phyloP scores from a whole-genome alignment of 2,329 filamentous ascomycete species.

The Aspergillus nomiae region DNA sequence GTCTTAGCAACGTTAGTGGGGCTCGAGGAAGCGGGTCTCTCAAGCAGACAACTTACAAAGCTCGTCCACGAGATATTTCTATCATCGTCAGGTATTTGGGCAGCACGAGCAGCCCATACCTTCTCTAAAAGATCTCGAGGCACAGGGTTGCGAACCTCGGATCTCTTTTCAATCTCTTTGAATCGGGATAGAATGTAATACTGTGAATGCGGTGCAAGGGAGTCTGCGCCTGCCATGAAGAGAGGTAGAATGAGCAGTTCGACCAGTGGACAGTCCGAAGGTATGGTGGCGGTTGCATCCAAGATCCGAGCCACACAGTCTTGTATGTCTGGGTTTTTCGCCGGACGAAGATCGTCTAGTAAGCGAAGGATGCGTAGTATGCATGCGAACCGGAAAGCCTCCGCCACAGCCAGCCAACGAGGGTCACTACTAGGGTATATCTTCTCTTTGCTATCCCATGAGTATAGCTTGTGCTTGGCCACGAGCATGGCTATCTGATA shows the following conservation, averaged over 20 bases:
- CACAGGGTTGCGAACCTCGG: slow-evolving; percentile 27
- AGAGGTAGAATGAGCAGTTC: slow-evolving; percentile 33
- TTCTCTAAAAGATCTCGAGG: slow-evolving; percentile 25
- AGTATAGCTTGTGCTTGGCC: slow-evolving; percentile 24
- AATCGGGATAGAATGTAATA: slow-evolving; percentile 33
- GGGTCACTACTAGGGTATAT: slow-evolving; percentile 26
- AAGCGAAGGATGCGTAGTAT: slow-evolving; percentile 32
- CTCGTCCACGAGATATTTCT: slow-evolving; percentile 30
- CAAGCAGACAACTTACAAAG: slow-evolving; percentile 26
- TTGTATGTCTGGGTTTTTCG: slow-evolving; percentile 25
- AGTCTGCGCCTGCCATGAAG: slow-evolving; percentile 33
- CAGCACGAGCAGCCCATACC: slow-evolving; percentile 29
- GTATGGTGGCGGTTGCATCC: slow-evolving; percentile 28
- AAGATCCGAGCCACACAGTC: slow-evolving; percentile 28
- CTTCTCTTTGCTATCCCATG: slow-evolving; percentile 23
- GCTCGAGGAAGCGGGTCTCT: no score
- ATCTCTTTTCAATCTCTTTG: slow-evolving; percentile 27
- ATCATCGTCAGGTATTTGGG: slow-evolving; percentile 21
- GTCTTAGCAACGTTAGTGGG: slow-evolving; percentile 20
- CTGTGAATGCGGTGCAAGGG: slow-evolving; percentile 29
- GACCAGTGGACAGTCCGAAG: slow-evolving; percentile 24
- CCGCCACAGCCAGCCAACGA: slow-evolving; percentile 27
- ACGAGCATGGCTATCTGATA: slow-evolving; percentile 19
- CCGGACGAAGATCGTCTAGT: slow-evolving; percentile 23
- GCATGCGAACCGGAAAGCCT: slow-evolving; percentile 30